Percentiles rank a stretch among this genome's conserved stretches.
These are phyloP conservation scores for Colletotrichum tamarilloi DNA, from an alignment of 2,329 filamentous ascomycete species.

Conservation along the genomic window DNA sequence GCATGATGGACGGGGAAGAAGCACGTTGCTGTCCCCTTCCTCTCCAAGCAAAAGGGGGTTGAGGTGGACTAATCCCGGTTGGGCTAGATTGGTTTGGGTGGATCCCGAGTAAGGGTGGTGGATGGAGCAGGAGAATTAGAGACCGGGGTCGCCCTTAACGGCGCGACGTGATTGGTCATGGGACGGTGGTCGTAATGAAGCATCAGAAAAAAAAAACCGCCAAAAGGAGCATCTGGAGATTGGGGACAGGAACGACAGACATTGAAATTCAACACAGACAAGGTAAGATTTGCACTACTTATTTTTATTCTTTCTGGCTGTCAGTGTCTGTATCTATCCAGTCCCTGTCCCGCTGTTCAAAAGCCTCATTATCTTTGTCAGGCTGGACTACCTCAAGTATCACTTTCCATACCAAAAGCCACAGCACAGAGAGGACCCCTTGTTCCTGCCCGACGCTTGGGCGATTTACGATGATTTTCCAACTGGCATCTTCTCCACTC, in stretches of 20 bases:
- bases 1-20: background rate
- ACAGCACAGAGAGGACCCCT: background rate
- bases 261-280: slow-evolving; percentile 14
- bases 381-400: no score
- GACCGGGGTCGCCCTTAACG: slow-evolving; percentile 9
- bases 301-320: background rate
- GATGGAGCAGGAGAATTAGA: slow-evolving; percentile 31
- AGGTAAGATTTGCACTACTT: slow-evolving; percentile 3
- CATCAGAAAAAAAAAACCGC: slow-evolving; percentile 30
- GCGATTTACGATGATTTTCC: background rate
- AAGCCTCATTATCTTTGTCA: background rate
- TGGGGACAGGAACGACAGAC: slow-evolving; percentile 22
- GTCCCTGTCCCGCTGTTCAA: background rate
- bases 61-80: slow-evolving; percentile 9
- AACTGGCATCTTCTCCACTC: slow-evolving; percentile 18
- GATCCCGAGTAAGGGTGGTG: slow-evolving; percentile 12
- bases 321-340: background rate
- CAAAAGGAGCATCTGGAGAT: slow-evolving; percentile 35
- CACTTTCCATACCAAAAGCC: background rate
- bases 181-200: slow-evolving; percentile 31
- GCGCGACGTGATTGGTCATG: background rate
- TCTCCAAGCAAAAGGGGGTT: slow-evolving; percentile 30
- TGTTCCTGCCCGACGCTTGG: slow-evolving; percentile 10
- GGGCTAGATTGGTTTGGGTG: slow-evolving; percentile 17
- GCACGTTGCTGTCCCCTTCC: slow-evolving; percentile 27